These are phyloP conservation scores for Linnemannia hyalina DNA, from an alignment of 192 early-diverging fungal species.

Conservation along the genomic window DNA sequence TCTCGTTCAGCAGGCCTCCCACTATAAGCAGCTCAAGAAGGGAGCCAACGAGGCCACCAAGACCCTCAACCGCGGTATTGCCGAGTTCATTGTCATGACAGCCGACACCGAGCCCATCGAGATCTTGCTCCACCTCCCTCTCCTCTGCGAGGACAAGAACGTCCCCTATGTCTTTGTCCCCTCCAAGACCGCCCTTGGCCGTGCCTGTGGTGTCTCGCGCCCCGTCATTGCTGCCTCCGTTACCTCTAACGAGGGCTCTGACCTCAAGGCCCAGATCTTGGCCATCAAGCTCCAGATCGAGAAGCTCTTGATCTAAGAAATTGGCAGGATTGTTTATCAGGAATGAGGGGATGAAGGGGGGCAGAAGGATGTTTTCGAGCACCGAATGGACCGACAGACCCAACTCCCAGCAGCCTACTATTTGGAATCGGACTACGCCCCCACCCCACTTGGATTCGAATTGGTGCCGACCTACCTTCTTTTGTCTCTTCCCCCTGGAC, in stretches of 20 bases:
- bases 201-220: slow-evolving; percentile 97
- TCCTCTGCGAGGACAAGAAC: slow-evolving; percentile 99
- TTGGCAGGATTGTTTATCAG: neutral
- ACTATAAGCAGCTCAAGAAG: slow-evolving; percentile 99
- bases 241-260: slow-evolving; percentile 97
- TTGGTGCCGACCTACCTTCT: neutral
- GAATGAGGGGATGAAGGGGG: neutral
- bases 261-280: slow-evolving; percentile 93
- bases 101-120: slow-evolving; percentile 98
- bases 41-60: slow-evolving; percentile 99
- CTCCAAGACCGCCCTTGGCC: slow-evolving; percentile 95
- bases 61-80: slow-evolving; percentile 98
- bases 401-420: neutral
- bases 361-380: neutral
- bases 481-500: neutral
- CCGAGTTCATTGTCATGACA: slow-evolving; percentile 99
- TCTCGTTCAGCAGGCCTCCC: slow-evolving; percentile 97
- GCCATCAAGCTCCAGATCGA: slow-evolving; percentile 94
- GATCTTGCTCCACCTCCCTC: slow-evolving; percentile 96
- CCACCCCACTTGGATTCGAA: neutral
- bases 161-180: slow-evolving; percentile 99
- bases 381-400: neutral
- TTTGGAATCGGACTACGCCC: neutral
- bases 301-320: slow-evolving; percentile 86
- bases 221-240: slow-evolving; percentile 93